A percentile compares a stretch with the other conserved stretches of the same genome.
Evolutionary conservation across 116 monocot species (phyloP).

Genomic region (Cymodocea nodosa): DNA sequence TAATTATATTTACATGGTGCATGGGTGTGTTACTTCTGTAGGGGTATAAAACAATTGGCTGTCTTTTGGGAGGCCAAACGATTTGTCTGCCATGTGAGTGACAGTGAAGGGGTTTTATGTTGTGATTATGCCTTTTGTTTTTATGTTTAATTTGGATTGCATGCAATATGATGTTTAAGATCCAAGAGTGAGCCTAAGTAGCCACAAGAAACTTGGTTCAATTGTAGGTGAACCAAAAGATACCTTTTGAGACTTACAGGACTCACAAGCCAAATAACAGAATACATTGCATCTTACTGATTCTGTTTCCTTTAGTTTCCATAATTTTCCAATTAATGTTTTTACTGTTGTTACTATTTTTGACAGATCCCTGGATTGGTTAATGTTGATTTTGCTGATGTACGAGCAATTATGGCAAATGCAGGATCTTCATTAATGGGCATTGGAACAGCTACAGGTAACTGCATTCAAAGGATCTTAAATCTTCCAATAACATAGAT

Average conservation of each 20-base stretch:
- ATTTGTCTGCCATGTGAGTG: too few species aligned
- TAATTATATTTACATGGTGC: too few species aligned
- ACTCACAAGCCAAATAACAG: background rate
- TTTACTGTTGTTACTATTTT: slow-evolving; percentile 4
- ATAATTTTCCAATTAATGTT: background rate
- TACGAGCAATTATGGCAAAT: slow-evolving; percentile 77
- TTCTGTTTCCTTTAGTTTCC: background rate
- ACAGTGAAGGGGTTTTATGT: too few species aligned
- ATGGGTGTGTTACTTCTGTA: too few species aligned
- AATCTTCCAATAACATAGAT: too few species aligned
- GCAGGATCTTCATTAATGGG: slow-evolving; percentile 91
- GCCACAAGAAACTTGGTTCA: too few species aligned
- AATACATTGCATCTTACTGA: background rate
- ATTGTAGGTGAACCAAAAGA: too few species aligned
- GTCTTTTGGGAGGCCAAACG: background rate
- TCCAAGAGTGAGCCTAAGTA: too few species aligned
- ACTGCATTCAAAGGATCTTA: background rate
- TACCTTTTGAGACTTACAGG: background rate
- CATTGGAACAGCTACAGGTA: slow-evolving; percentile 86
- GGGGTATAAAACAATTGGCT: too few species aligned
- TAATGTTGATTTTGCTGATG: slow-evolving; percentile 94
- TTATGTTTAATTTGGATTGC: too few species aligned
- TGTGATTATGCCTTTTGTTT: too few species aligned
- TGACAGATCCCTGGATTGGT: slow-evolving; percentile 75
- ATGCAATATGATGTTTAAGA: too few species aligned